A percentile compares a stretch with the other conserved stretches of the same genome.
phyloP scores from a whole-genome alignment of 1,139 yeast species.

The Suhomyces terraborum region DNA sequence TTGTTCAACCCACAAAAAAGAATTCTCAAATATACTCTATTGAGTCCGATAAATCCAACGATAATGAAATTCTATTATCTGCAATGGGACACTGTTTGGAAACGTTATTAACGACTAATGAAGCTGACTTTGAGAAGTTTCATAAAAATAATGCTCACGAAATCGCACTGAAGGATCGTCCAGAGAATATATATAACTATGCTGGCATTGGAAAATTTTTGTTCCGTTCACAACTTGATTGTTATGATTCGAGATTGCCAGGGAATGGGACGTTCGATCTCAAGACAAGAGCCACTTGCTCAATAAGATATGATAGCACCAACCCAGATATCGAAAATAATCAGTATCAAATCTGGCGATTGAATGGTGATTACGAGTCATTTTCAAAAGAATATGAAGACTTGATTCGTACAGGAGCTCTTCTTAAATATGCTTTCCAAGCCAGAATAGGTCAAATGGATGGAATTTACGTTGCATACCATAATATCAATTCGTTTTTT shows the following conservation, averaged over 20 bases:
- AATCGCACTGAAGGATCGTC: slow-evolving; percentile 8
- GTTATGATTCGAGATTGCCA: slow-evolving; percentile 73
- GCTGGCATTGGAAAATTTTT: slow-evolving; percentile 68
- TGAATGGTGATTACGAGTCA: slow-evolving; percentile 69
- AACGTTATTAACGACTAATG: slow-evolving; percentile 64
- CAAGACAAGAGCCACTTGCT: slow-evolving; percentile 88
- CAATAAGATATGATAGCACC: slow-evolving; percentile 77
- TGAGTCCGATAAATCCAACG: slow-evolving; percentile 69
- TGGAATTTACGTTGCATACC: slow-evolving; percentile 91
- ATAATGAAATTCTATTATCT: slow-evolving; percentile 70
- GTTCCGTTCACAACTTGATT: slow-evolving; percentile 90
- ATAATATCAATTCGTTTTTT: slow-evolving; percentile 75
- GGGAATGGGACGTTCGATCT: slow-evolving; percentile 92
- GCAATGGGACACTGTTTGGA: slow-evolving; percentile 80
- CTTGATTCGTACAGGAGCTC: slow-evolving; percentile 66
- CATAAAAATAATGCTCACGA: slow-evolving; percentile 18
- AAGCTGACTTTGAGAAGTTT: slow-evolving; percentile 46
- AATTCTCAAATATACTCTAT: slow-evolving; percentile 56
- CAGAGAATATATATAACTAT: slow-evolving; percentile 60
- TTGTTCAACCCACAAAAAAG: slow-evolving; percentile 40
- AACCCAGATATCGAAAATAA: slow-evolving; percentile 57
- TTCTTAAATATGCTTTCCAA: slow-evolving; percentile 84
- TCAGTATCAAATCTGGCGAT: slow-evolving; percentile 65
- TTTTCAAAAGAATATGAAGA: slow-evolving; percentile 80
- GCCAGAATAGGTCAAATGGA: slow-evolving; percentile 97